A percentile compares a stretch with the other conserved stretches of the same genome.
Conservation (phyloP, 169 alveolate species). For the Babesia bigemina region DNA sequence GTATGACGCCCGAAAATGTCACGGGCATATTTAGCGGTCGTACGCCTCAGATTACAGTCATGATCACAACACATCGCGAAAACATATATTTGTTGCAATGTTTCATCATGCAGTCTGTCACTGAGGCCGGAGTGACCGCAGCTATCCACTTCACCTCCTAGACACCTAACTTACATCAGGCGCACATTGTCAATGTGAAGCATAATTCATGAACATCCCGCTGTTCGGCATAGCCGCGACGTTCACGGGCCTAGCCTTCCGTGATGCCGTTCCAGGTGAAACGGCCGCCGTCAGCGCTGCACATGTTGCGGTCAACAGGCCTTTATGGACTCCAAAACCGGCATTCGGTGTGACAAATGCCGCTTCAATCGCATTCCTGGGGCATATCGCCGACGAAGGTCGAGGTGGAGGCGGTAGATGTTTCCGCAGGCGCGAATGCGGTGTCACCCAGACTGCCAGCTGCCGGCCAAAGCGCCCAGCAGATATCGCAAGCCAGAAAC, state of each 20-base stretch:
- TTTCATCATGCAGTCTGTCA: too few relatives aligned
- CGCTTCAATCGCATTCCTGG: not conserved
- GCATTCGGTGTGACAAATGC: not conserved
- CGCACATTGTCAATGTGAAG: not conserved
- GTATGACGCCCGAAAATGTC: too few relatives aligned
- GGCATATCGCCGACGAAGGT: not conserved
- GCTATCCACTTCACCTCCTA: too few relatives aligned
- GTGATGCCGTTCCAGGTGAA: not conserved
- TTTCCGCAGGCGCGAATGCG: not conserved
- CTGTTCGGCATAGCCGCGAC: not conserved
- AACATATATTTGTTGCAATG: too few relatives aligned
- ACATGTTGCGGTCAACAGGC: not conserved
- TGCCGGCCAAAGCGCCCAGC: not conserved
- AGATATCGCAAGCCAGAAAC: conserved; percentile 53
- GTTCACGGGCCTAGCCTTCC: conserved; percentile 23
- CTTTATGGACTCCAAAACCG: not conserved
- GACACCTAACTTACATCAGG: too few relatives aligned
- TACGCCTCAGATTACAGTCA: too few relatives aligned
- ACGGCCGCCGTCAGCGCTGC: conserved; percentile 1
- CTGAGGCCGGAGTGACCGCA: too few relatives aligned
- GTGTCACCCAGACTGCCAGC: too few relatives aligned
- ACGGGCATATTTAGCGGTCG: too few relatives aligned
- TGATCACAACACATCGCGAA: too few relatives aligned
- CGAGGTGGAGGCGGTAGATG: not conserved
- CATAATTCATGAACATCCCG: conserved; percentile 2